Evolutionary conservation across 805 yeast genomes (phyloP).

Genomic region (Wickerhamiella hasegawae): DNA sequence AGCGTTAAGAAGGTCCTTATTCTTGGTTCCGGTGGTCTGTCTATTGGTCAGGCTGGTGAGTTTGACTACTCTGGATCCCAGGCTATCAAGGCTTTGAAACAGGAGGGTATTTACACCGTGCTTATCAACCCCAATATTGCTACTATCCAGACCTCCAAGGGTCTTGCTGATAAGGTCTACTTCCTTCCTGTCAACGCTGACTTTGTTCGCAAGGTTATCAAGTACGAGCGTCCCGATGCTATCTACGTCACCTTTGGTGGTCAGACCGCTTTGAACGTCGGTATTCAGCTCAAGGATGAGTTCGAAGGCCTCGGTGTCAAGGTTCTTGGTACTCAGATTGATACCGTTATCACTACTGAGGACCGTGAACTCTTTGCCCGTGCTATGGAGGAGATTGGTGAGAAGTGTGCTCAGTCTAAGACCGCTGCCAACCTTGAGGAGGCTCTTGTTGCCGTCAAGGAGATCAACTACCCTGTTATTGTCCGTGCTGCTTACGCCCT

Average conservation of each 20-base stretch:
- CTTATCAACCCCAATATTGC: slow-evolving; percentile 96
- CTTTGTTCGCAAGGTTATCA: slow-evolving; percentile 86
- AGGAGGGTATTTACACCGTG: slow-evolving; percentile 93
- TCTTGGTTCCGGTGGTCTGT: slow-evolving; percentile 94
- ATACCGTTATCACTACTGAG: slow-evolving; percentile 92
- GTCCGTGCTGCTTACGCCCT: slow-evolving; percentile 95
- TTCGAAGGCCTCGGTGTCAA: slow-evolving; percentile 81
- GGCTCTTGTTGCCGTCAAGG: slow-evolving; percentile 69
- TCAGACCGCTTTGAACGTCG: slow-evolving; percentile 93
- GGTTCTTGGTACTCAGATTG: slow-evolving; percentile 93
- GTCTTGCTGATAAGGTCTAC: slow-evolving; percentile 94
- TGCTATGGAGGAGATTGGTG: slow-evolving; percentile 88
- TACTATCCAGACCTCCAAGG: slow-evolving; percentile 94
- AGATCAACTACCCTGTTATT: slow-evolving; percentile 87
- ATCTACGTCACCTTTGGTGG: slow-evolving; percentile 97
- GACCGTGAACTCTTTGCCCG: slow-evolving; percentile 92
- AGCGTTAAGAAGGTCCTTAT: slow-evolving; percentile 83
- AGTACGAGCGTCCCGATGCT: slow-evolving; percentile 93
- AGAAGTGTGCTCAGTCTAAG: slow-evolving; percentile 87
- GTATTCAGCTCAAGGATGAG: slow-evolving; percentile 90
- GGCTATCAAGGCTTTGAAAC: slow-evolving; percentile 95
- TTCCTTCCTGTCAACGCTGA: slow-evolving; percentile 96
- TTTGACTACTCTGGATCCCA: slow-evolving; percentile 98
- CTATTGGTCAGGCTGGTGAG: slow-evolving; percentile 99
- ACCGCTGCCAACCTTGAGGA: slow-evolving; percentile 71